phyloP scores from a whole-genome alignment of 2,329 filamentous ascomycete genomes.

The Hymenoscyphus infarciens region DNA sequence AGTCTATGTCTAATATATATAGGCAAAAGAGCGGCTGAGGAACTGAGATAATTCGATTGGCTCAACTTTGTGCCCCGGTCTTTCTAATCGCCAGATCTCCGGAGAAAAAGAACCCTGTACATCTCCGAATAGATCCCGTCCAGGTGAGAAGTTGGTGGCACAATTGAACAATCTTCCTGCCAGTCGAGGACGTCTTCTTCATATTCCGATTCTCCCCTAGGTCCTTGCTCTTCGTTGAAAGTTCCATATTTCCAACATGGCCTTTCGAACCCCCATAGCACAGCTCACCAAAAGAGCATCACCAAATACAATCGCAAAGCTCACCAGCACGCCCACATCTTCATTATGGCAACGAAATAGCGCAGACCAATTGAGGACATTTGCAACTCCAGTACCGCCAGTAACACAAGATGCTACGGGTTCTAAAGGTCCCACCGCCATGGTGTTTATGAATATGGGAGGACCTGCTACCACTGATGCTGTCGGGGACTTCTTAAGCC shows the following conservation, averaged over 20 bases:
- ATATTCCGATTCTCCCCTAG: not conserved
- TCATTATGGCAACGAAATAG: slow-evolving; percentile 37
- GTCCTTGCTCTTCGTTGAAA: not conserved
- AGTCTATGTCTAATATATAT: too few relatives aligned
- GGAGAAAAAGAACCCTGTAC: not conserved
- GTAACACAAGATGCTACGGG: slow-evolving; percentile 73
- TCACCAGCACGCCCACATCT: slow-evolving; percentile 32
- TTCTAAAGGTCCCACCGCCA: slow-evolving; percentile 82
- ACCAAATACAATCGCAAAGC: slow-evolving; percentile 26
- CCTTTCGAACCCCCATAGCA: slow-evolving; percentile 38
- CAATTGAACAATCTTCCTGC: not conserved
- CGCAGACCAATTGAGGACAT: slow-evolving; percentile 39
- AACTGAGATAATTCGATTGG: too few relatives aligned
- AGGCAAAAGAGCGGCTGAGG: too few relatives aligned
- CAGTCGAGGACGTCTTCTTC: not conserved
- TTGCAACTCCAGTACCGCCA: slow-evolving; percentile 66
- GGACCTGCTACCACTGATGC: slow-evolving; percentile 85
- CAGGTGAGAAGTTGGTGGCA: not conserved
- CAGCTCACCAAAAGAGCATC: slow-evolving; percentile 33
- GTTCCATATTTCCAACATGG: slow-evolving; percentile 38
- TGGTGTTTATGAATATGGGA: slow-evolving; percentile 99
- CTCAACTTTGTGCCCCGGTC: not conserved
- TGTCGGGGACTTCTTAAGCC: slow-evolving; percentile 83
- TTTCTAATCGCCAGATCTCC: not conserved
- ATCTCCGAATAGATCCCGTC: not conserved